Evolutionary conservation across 2,329 filamentous ascomycete genomes (phyloP), one percentile per base, ranked within the genome.

Genomic region (Endoconidiophora polonica): DNA sequence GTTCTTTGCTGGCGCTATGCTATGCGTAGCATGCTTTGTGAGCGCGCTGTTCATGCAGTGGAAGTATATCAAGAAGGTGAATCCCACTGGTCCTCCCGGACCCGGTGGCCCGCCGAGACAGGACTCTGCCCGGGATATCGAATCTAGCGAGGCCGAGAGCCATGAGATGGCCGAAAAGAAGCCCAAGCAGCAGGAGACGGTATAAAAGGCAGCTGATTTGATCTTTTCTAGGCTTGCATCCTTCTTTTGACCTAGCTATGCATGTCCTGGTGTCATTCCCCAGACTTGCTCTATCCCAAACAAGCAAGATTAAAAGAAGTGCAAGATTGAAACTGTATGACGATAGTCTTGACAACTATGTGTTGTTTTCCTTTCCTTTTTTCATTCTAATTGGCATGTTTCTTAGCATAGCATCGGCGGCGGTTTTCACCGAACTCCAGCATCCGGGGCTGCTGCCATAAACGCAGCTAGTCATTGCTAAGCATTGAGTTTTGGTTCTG

Each of bases 21-120:
- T 81, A 54, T 68, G 72, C 0, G 62, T 70, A 4, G 58, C 73
- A 2, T 73, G 73, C 9, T 65, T 83, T 5, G n/a, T 80, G 7
- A 76, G 72, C 5, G 70, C 74, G 0, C 57, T 73, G 2, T 70
- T 70, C 20, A 71, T 85, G 56, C 72, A 83, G 61, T 85, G 81
- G 81, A 76, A 68, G 60, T 78, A 67, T 55, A 77, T 84, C 58
- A 83, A 83, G 67, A 76, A 74, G 57, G 58, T 54, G 0, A 43
- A 26, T 3, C 48, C 48, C 1, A 38, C 33, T 42, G 49, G 44
- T 5, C 51, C 51, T n/a, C n/a, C 39, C 12, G 40, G 33, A 18
- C 16, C 33, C 16, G 38, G 16, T 16, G 50, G 42, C 16, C 33
- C 29, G 4, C 26, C 22, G 3, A 18, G 40, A 5, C 22, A 24